These are phyloP conservation scores for Fraxinus velutina DNA, from an alignment of 305 asterid species.

Conservation along the genomic window DNA sequence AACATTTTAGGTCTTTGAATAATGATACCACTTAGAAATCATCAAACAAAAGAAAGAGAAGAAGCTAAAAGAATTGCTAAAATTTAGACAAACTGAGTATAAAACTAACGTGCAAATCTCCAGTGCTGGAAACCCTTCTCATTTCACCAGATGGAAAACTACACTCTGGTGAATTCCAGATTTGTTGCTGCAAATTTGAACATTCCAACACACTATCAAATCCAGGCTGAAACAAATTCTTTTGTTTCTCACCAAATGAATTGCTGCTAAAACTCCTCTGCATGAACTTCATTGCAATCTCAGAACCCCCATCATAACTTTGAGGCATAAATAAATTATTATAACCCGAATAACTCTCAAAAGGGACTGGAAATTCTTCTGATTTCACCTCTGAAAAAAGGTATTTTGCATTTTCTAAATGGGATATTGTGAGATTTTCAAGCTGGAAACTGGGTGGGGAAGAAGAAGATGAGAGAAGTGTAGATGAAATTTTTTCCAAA, in stretches of 20 bases:
- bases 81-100: not conserved
- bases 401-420: constrained; percentile 31
- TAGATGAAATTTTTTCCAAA: constrained; percentile 41
- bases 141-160: constrained; percentile 46
- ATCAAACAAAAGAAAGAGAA: not conserved
- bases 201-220: constrained; percentile 35
- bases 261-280: constrained; percentile 74
- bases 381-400: constrained; percentile 40
- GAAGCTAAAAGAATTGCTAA: not conserved
- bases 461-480: constrained; percentile 33
- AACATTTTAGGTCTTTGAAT: no score
- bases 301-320: constrained; percentile 24
- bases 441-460: constrained; percentile 63
- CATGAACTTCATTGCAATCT: constrained; percentile 54
- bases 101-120: constrained; percentile 63
- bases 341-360: constrained; percentile 23
- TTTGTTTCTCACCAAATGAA: constrained; percentile 21
- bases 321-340: constrained; percentile 26
- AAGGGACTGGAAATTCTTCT: constrained; percentile 45
- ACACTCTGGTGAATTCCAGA: not conserved
- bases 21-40: not conserved
- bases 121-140: constrained; percentile 78
- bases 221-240: constrained; percentile 37
- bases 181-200: constrained; percentile 35
- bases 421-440: constrained; percentile 43